phyloP scores from a whole-genome alignment of 2,329 filamentous ascomycete species.

The Trichoderma oligosporum region DNA sequence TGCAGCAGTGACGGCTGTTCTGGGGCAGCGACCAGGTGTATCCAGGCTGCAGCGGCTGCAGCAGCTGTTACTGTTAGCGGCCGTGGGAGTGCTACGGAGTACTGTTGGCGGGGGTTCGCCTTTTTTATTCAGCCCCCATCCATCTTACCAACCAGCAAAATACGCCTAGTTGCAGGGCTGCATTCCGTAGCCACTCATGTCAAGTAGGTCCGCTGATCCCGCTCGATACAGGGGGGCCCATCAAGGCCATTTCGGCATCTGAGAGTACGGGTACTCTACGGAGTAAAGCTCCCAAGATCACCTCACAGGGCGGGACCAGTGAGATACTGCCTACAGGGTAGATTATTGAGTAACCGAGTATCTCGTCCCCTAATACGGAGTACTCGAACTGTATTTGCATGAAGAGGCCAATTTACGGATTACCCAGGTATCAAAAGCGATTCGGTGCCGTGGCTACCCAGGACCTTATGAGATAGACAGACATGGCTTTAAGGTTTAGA shows the following conservation, averaged over 20 bases:
- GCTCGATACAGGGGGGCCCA: conserved; percentile 1
- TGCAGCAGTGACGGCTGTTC: conserved; percentile 1
- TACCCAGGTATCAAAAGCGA: too few relatives aligned
- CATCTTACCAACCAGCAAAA: neutral
- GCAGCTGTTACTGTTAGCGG: conserved; percentile 4
- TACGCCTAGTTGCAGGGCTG: conserved; percentile 9
- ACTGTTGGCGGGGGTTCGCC: conserved; percentile 8
- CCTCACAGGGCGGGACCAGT: too few relatives aligned
- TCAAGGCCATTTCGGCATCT: conserved; percentile 10
- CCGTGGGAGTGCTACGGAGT: neutral
- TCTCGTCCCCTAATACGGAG: too few relatives aligned
- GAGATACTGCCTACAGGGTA: too few relatives aligned
- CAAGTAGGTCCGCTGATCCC: conserved; percentile 6
- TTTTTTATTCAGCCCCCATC: neutral
- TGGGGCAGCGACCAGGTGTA: neutral
- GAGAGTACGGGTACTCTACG: neutral
- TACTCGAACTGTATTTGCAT: too few relatives aligned
- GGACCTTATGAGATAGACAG: too few relatives aligned
- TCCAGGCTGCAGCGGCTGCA: conserved; percentile 12
- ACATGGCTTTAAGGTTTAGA: too few relatives aligned
- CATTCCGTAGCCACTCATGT: neutral
- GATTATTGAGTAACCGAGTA: too few relatives aligned
- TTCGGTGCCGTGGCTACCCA: too few relatives aligned
- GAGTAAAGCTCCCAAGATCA: too few relatives aligned
- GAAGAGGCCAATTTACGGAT: too few relatives aligned